phyloP scores from a whole-genome alignment of 78 protist genomes.

The Anaeramoeba flamelloides region DNA sequence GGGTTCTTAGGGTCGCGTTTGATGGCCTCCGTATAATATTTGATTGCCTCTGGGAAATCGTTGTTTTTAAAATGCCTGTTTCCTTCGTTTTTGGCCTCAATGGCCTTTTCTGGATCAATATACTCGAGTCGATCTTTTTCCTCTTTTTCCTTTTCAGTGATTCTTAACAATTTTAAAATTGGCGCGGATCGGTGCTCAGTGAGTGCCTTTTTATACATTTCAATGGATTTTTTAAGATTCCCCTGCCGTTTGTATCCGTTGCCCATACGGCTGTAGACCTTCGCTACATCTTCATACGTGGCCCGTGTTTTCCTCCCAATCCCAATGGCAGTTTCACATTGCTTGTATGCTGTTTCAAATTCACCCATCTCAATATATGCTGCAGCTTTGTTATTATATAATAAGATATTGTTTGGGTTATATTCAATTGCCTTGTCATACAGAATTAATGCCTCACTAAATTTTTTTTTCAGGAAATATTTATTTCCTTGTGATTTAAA shows the following conservation, averaged over 20 bases:
- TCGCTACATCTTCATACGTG: slow-evolving; percentile 35
- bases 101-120: slow-evolving; percentile 28
- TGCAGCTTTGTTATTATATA: slow-evolving; percentile 41
- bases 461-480: slow-evolving; percentile 40
- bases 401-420: slow-evolving; percentile 31
- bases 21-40: slow-evolving; percentile 58
- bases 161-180: slow-evolving; percentile 19
- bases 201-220: slow-evolving; percentile 29
- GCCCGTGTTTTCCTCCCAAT: slow-evolving; percentile 31
- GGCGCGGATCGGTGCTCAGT: slow-evolving; percentile 46
- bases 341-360: slow-evolving; percentile 18
- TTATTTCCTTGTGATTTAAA: slow-evolving; percentile 46
- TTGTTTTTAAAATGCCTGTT: slow-evolving; percentile 53
- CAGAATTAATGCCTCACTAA: slow-evolving; percentile 40
- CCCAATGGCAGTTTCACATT: slow-evolving; percentile 42
- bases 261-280: slow-evolving; percentile 43
- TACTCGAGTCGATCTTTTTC: slow-evolving; percentile 37
- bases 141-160: slow-evolving; percentile 39
- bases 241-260: slow-evolving; percentile 25
- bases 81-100: slow-evolving; percentile 49
- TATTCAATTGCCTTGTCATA: slow-evolving; percentile 41
- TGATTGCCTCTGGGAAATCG: slow-evolving; percentile 56
- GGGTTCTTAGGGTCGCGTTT: slow-evolving; percentile 59
- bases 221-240: slow-evolving; percentile 32
- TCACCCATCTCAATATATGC: slow-evolving; percentile 43